These are phyloP conservation scores for Penicillium sp. DNA, from an alignment of 2,329 filamentous ascomycete species.

Conservation along the genomic window DNA sequence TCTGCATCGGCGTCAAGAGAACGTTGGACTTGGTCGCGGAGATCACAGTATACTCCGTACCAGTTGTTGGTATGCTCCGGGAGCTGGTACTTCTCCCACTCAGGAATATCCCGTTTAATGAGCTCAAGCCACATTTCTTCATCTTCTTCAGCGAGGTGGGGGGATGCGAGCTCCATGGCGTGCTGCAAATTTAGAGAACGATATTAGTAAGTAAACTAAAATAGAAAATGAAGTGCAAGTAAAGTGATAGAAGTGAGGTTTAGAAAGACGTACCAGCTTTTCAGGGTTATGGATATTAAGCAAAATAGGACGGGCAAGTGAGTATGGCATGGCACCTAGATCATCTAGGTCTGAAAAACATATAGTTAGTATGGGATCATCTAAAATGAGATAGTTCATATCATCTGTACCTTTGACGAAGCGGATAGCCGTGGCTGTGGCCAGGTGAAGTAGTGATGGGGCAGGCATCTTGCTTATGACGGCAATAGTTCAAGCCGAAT, in stretches of 20 bases:
- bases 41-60: constrained; percentile 73
- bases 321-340: constrained; percentile 70
- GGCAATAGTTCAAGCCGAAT: constrained; percentile 9
- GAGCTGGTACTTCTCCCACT: constrained; percentile 64
- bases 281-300: constrained; percentile 67
- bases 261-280: constrained; percentile 61
- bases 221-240: not conserved
- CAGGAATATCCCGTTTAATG: constrained; percentile 74
- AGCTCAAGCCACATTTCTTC: constrained; percentile 75
- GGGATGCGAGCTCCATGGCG: constrained; percentile 70
- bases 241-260: not conserved
- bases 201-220: constrained; percentile 5
- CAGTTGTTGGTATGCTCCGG: constrained; percentile 69
- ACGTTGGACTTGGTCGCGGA: constrained; percentile 60
- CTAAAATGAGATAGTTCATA: not conserved
- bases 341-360: constrained; percentile 57
- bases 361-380: not conserved
- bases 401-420: constrained; percentile 35
- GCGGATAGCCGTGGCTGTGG: constrained; percentile 38
- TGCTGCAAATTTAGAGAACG: constrained; percentile 33
- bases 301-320: constrained; percentile 66
- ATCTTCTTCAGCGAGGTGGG: constrained; percentile 70
- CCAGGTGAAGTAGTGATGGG: constrained; percentile 38
- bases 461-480: constrained; percentile 32
- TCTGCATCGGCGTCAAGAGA: constrained; percentile 60